Evolutionary conservation across 2,329 filamentous ascomycete species (phyloP), one percentile per base, ranked within the genome.

Genomic region (Onygenales sp.): DNA sequence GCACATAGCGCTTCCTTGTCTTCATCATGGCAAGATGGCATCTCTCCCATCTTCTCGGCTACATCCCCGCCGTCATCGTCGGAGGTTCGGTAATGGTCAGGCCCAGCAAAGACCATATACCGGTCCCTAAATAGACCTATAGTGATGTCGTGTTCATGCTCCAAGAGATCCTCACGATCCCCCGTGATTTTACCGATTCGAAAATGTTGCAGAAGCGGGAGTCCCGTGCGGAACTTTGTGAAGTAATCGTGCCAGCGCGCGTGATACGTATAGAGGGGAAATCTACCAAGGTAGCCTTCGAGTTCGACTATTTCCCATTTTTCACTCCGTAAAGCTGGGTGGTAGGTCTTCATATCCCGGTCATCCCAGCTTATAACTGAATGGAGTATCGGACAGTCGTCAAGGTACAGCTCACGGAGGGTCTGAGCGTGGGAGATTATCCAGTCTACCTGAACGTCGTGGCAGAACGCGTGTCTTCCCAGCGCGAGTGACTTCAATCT

Each of bases 391-490:
- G 68, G 64, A 49, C 74, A 77, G 51, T 73, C 63, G 42, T 76
- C 73, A 0, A 78, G 61, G 8, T 72, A 67, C 0, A 78, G 58
- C 44, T 72, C 66, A 13, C 68, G 56, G 0, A 78, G 62, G 0
- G 72, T 74, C 0, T 53, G 11, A 3, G 59, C 64, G 2, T 77
- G 63, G 0, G 66, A 67, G 0, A 71, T 52, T 3, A 79, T 68
- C 74, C 75, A 78, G 8, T 72, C 69, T 0, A 77, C 58, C 51
- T 78, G 75, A 65, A 68, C 71, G n/a, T 75, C 67, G 34, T 76
- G 67, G 5, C 65, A 65, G 49, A 79, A 75, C 2, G 68, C 65
- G 17, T 69, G 73, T 1, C 69, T 70, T 0, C 72, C 71, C 0
- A 79, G 57, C 0, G 66, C 62, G 0, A 78, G 63, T 0, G 68